Evolutionary conservation across 2,329 filamentous ascomycete genomes (phyloP).

Genomic region (Cadophora luteo-olivacea): DNA sequence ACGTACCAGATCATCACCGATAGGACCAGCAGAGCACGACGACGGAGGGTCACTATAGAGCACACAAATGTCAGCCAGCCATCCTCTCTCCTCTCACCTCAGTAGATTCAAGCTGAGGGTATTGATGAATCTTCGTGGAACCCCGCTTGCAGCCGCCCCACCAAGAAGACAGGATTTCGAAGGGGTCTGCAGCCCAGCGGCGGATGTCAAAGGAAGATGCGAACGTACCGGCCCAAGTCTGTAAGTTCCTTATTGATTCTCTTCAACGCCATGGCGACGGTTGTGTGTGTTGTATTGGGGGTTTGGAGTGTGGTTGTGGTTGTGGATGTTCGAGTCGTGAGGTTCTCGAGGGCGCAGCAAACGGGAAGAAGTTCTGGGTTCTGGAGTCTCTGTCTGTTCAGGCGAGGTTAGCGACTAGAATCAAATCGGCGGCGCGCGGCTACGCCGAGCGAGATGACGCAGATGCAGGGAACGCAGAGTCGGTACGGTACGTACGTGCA

Average conservation of each 20-base stretch:
- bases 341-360: slow-evolving; percentile 36
- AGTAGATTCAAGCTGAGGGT: slow-evolving; percentile 33
- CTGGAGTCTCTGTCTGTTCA: slow-evolving; percentile 16
- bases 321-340: slow-evolving; percentile 33
- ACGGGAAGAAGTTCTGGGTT: slow-evolving; percentile 35
- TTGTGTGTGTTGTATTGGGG: slow-evolving; percentile 33
- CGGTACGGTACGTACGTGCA: slow-evolving; percentile 25
- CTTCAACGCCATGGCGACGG: slow-evolving; percentile 78
- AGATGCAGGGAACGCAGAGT: slow-evolving; percentile 19
- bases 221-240: slow-evolving; percentile 83
- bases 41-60: slow-evolving; percentile 87
- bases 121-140: slow-evolving; percentile 45
- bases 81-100: slow-evolving; percentile 18
- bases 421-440: slow-evolving; percentile 35
- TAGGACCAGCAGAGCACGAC: slow-evolving; percentile 96
- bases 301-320: slow-evolving; percentile 34
- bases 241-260: slow-evolving; percentile 94
- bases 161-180: slow-evolving; percentile 35
- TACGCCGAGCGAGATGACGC: slow-evolving; percentile 33
- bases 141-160: slow-evolving; percentile 43
- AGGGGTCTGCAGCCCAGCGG: slow-evolving; percentile 14
- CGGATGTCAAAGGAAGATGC: slow-evolving; percentile 32
- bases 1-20: slow-evolving; percentile 97
- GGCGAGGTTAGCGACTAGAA: slow-evolving; percentile 39
- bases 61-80: slow-evolving; percentile 36